Evolutionary conservation across 257 asterid genomes (phyloP), one percentile per base, ranked within the genome.

Genomic region (Scutellaria barbata): DNA sequence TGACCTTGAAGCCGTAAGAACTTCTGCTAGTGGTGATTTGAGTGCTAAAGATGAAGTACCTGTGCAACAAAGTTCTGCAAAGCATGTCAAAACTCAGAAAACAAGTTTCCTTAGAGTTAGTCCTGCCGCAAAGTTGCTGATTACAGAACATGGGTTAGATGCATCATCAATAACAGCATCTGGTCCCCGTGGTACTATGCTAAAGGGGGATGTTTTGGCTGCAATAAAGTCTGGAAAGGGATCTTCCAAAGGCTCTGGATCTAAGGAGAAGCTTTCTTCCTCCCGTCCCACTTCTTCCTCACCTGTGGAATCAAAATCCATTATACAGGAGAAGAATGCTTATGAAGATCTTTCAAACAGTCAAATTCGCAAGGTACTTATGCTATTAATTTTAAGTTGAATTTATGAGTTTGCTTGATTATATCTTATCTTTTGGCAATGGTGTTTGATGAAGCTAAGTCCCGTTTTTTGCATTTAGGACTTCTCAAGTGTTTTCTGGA

Each of bases 181-280:
- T 77, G 99, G 99, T 76, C 99, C 99, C 66, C 97, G 85, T 73
- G 98, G 96, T 74, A 95, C 98, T 72, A 81, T 95, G 88, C 74
- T 87, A 62, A 95, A 95, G 85, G 97, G 99, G 50, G 99, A 92
- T 81, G 96, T 92, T 83, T 85, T 95, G 76, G 90, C 88, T 76
- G 97, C 95, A 66, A 85, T 92, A 47, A 90, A 92, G 77, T 88
- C 96, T 40, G 92, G 91, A 64, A 90, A 87, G 83, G 96, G 86
- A 73, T 84, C 92, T 41, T 53, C 78, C 69, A 82, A 79, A 70
- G 71, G 53, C 59, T 80, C 89, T 12, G 73, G 77, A 45, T 66
- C 88, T 20, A 76, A 76, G 84, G 89, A 83, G 74, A 76, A 76
- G 73, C 56, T 55, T 74, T 70, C 89, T 40, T 79, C 87, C 6